Base-by-base conservation (phyloP, 768 basidiomycete genomes). In the Boletus edulis region DNA sequence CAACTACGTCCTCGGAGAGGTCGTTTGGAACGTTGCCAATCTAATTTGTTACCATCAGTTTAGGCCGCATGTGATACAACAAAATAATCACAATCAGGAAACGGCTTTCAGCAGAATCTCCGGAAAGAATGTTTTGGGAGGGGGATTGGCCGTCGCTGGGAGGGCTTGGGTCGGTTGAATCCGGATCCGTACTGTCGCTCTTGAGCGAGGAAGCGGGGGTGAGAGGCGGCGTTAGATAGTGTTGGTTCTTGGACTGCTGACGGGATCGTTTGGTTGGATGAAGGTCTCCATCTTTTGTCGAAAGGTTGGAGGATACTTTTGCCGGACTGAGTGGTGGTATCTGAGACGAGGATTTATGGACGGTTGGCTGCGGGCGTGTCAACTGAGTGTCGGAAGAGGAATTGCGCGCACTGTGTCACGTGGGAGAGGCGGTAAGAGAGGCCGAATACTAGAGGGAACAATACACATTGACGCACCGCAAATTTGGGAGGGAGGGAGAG, bases 401-500 rank as follows among this genome's bases (percentile, higher is more conserved):
- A 31, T 69, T 69, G 44, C 71, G 62, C 11, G 58, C 57, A 42
- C 69, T 69, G 35, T 39, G 44, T 56, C 55, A 50, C 52, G 64
- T 69, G 65, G 52, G 31, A 55, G 61, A 49, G 45, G 42, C 35
- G 56, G 54, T 45, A 22, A 66, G 57, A 46, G 45, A 50, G 45
- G 39, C 5, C 0, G 20, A 24, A 47, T 14, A 42, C 1, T 18
- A 32, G 0, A 35, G 8, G 45, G 14, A 48, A 42, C 4, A 15
- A 18, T 12, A 55, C 27, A 15, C 12, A 11, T 6, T 39, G 35
- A 67, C 76, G 54, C 46, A 85, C 85, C 84, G 81, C 58, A 88
- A 75, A 66, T 87, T 87, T 10, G 87, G 87, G 61, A 87, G 76
- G 13, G 87, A 88, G 10, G 86, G 85, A 6, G 85, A 84, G 49